A percentile compares a stretch with the other conserved stretches of the same genome.
Evolutionary conservation across 441 rosid species (phyloP).

Genomic region (Sinapis alba): DNA sequence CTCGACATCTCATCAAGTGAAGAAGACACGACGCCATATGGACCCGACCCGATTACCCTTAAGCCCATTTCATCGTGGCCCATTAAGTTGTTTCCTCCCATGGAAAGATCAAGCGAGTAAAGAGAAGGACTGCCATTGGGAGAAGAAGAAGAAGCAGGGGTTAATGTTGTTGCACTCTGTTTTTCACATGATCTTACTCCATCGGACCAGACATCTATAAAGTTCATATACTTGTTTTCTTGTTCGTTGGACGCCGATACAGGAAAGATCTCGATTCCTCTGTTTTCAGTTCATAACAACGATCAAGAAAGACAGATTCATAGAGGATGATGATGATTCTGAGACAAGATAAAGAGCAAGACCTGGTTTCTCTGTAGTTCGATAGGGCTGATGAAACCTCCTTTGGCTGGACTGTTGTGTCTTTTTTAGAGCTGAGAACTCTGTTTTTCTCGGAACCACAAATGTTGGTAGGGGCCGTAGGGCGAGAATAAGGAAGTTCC

Average conservation of each 20-base stretch:
- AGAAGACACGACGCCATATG: conserved; percentile 22
- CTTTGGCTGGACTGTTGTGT: neutral
- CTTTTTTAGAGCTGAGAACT: conserved; percentile 18
- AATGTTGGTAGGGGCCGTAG: conserved; percentile 12
- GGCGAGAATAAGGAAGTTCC: conserved; percentile 54
- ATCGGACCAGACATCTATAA: conserved; percentile 54
- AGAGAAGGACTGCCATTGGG: conserved; percentile 43
- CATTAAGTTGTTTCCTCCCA: conserved; percentile 45
- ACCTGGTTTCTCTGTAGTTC: conserved; percentile 23
- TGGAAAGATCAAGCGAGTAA: conserved; percentile 49
- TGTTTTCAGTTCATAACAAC: conserved; percentile 12
- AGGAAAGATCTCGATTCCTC: conserved; percentile 25
- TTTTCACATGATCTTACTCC: conserved; percentile 40
- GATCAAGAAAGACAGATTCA: conserved; percentile 10
- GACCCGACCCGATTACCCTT: conserved; percentile 31
- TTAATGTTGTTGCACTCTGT: conserved; percentile 26
- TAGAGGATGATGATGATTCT: conserved; percentile 11
- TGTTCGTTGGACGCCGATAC: neutral
- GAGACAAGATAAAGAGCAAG: neutral
- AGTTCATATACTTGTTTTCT: conserved; percentile 34
- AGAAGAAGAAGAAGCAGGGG: conserved; percentile 42
- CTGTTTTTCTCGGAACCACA: conserved; percentile 39
- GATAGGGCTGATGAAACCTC: conserved; percentile 1
- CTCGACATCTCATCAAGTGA: conserved; percentile 33
- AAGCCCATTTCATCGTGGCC: conserved; percentile 42